A percentile compares a stretch with the other conserved stretches of the same genome.
Conservation (phyloP, 2,329 filamentous ascomycete genomes). For the Penicillium sp. region DNA sequence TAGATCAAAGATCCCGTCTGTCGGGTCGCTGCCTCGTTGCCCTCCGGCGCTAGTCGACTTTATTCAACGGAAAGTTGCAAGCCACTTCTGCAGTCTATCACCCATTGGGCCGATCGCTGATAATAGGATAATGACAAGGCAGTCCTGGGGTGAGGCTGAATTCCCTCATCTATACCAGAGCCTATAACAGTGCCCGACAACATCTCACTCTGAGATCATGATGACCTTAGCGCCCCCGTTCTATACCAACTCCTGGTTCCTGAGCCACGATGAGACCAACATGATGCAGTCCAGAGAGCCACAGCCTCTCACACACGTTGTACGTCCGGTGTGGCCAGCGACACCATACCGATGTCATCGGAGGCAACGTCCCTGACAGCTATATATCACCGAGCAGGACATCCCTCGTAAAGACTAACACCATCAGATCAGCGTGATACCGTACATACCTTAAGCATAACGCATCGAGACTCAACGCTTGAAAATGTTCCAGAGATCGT, state of each 20-base stretch:
- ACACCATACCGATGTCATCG: slow-evolving; percentile 16
- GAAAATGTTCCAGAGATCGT: slow-evolving; percentile 21
- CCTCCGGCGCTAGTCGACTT: too few relatives aligned
- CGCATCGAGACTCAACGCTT: neutral
- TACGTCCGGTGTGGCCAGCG: neutral
- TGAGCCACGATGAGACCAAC: slow-evolving; percentile 12
- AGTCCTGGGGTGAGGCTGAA: slow-evolving; percentile 5
- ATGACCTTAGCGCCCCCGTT: slow-evolving; percentile 3
- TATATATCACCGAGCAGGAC: neutral
- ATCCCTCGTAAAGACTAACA: neutral
- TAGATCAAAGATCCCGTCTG: too few relatives aligned
- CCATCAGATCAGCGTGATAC: neutral
- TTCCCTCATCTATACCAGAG: neutral
- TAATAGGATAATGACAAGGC: neutral
- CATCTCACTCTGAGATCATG: slow-evolving; percentile 17
- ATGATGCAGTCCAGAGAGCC: slow-evolving; percentile 16
- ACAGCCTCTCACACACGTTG: slow-evolving; percentile 3
- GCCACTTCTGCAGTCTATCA: slow-evolving; percentile 8
- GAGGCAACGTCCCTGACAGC: neutral
- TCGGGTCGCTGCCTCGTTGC: too few relatives aligned
- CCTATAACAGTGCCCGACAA: neutral
- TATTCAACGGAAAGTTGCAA: neutral
- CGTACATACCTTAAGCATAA: neutral
- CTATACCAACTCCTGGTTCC: too few relatives aligned
- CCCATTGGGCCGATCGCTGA: neutral